phyloP scores from a whole-genome alignment of 257 asterid species.

The Ehretia macrophylla region DNA sequence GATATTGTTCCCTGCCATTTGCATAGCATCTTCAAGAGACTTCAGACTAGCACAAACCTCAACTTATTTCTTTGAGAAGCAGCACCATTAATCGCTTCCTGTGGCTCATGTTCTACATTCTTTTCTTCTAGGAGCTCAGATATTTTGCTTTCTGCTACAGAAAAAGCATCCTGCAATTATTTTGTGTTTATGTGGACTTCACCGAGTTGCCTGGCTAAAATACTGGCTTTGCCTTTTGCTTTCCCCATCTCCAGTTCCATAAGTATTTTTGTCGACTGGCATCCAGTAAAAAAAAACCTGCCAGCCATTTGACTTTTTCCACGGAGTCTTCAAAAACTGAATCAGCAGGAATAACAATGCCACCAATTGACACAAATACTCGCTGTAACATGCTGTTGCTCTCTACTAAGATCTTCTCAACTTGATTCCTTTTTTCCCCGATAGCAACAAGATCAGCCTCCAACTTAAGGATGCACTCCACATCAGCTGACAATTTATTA shows the following conservation, averaged over 20 bases:
- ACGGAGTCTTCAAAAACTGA: conserved; percentile 49
- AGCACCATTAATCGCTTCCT: conserved; percentile 50
- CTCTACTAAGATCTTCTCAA: conserved; percentile 61
- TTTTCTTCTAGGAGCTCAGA: conserved; percentile 60
- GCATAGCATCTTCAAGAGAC: conserved; percentile 27
- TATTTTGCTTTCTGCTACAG: conserved; percentile 45
- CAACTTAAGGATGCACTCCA: conserved; percentile 49
- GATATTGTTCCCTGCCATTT: conserved; percentile 16
- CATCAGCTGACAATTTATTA: conserved; percentile 47
- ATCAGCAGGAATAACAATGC: conserved; percentile 51
- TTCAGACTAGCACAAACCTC: conserved; percentile 43
- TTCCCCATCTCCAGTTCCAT: not conserved
- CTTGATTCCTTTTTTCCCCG: conserved; percentile 54
- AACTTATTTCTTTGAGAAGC: conserved; percentile 45
- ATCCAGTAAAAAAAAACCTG: conserved; percentile 29
- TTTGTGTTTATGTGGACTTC: conserved; percentile 41
- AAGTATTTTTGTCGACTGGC: not conserved
- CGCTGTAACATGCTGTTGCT: conserved; percentile 65
- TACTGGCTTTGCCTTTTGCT: conserved; percentile 9
- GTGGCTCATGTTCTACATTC: conserved; percentile 54
- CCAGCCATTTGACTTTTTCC: conserved; percentile 74
- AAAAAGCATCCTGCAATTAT: conserved; percentile 56
- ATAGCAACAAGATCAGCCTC: conserved; percentile 51
- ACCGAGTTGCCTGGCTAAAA: conserved; percentile 46
- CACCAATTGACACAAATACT: conserved; percentile 59